phyloP scores from a whole-genome alignment of 148 eudicot genomes.

The Dianthus caryophyllus region DNA sequence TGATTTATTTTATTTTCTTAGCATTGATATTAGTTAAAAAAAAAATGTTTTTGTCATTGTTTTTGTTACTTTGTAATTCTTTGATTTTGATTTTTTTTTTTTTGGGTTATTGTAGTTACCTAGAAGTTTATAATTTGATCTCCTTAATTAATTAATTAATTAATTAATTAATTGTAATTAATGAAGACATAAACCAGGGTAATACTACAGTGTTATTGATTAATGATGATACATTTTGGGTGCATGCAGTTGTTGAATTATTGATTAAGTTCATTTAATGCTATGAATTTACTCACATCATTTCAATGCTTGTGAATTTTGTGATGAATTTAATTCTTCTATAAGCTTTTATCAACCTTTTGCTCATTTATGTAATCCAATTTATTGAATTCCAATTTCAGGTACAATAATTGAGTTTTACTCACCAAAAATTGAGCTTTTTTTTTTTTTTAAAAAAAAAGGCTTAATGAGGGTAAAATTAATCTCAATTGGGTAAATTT shows the following conservation, averaged over 20 bases:
- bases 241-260: slow-evolving; percentile 28
- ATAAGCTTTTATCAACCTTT: slow-evolving; percentile 11
- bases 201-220: too few species aligned
- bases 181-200: too few species aligned
- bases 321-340: slow-evolving; percentile 9
- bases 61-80: background rate
- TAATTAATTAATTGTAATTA: background rate
- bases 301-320: slow-evolving; percentile 8
- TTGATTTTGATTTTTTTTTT: slow-evolving; percentile 1
- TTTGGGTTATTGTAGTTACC: slow-evolving; percentile 3
- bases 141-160: background rate
- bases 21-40: slow-evolving; percentile 1
- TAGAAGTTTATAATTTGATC: background rate
- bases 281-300: slow-evolving; percentile 20
- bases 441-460: too few species aligned
- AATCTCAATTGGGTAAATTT: background rate
- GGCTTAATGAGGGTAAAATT: slow-evolving; percentile 1
- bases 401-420: slow-evolving; percentile 12
- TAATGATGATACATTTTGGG: slow-evolving; percentile 5
- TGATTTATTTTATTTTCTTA: background rate
- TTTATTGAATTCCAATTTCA: slow-evolving; percentile 18
- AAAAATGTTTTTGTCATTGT: slow-evolving; percentile 1
- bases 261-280: slow-evolving; percentile 33
- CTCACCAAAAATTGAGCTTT: too few species aligned
- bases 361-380: slow-evolving; percentile 5